phyloP scores from a whole-genome alignment of 148 eudicot species.

The Drosera capensis region DNA sequence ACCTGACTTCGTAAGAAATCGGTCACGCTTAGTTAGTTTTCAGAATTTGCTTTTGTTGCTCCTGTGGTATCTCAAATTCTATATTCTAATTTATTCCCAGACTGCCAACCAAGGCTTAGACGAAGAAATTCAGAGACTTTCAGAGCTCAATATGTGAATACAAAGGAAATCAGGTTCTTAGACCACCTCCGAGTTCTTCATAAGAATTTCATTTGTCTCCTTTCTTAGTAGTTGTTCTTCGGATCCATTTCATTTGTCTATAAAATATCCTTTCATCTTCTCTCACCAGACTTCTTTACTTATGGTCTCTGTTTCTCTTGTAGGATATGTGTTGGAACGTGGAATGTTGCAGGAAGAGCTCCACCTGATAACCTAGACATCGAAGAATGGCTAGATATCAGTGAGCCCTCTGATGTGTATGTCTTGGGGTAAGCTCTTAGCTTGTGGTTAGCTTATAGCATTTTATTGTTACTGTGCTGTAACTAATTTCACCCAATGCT shows the following conservation, averaged over 20 bases:
- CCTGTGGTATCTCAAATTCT: neutral
- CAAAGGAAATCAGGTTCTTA: constrained; percentile 64
- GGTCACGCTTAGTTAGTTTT: no score
- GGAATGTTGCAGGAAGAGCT: constrained; percentile 85
- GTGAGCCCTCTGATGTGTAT: constrained; percentile 75
- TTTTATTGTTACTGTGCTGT: neutral
- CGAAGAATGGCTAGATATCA: constrained; percentile 63
- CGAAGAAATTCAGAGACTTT: constrained; percentile 84
- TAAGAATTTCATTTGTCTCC: no score
- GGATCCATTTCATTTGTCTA: neutral
- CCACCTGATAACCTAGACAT: constrained; percentile 84
- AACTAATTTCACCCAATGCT: no score
- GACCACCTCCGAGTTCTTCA: no score
- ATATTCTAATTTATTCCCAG: constrained; percentile 22
- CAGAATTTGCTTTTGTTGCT: no score
- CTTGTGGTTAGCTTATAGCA: neutral
- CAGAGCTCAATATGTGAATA: constrained; percentile 79
- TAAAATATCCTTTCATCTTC: neutral
- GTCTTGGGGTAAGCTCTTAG: constrained; percentile 68
- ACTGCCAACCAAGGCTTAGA: constrained; percentile 44
- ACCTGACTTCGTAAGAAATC: no score
- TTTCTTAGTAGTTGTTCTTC: no score
- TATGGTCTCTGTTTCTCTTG: neutral
- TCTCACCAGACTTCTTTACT: neutral
- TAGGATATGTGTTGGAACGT: constrained; percentile 78